These are phyloP conservation scores for Coemansia sp. DNA, from an alignment of 192 early-diverging fungal genomes.

Conservation along the genomic window DNA sequence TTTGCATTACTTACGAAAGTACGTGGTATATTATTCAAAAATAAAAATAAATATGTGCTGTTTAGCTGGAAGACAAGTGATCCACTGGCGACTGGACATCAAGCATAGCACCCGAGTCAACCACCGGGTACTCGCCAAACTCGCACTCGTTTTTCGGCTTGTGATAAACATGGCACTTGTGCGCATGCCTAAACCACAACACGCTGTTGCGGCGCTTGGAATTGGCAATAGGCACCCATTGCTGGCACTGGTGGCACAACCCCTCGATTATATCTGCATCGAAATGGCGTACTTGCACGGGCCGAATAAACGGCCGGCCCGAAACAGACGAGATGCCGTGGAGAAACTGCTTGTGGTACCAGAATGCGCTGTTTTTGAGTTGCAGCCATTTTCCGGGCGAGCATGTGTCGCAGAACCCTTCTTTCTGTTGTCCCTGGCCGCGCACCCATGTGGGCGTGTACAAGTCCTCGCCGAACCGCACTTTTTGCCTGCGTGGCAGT, in stretches of 20 bases:
- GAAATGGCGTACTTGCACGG: constrained; percentile 69
- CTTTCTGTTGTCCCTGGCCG: constrained; percentile 70
- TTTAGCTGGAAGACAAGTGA: neutral
- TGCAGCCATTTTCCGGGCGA: constrained; percentile 82
- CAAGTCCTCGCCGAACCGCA: constrained; percentile 68
- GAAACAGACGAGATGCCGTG: constrained; percentile 87
- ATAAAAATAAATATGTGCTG: no score
- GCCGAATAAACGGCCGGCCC: constrained; percentile 69
- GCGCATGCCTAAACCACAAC: constrained; percentile 84
- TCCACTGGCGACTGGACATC: neutral
- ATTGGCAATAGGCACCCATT: constrained; percentile 79
- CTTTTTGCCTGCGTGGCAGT: constrained; percentile 68
- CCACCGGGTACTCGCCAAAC: constrained; percentile 8
- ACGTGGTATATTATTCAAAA: no score
- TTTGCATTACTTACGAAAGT: no score
- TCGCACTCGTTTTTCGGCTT: constrained; percentile 62
- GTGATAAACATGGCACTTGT: constrained; percentile 81
- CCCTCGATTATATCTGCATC: constrained; percentile 74
- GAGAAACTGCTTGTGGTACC: constrained; percentile 88
- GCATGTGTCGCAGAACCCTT: constrained; percentile 83
- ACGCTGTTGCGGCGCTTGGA: constrained; percentile 74
- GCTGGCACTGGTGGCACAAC: constrained; percentile 77
- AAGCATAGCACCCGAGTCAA: neutral
- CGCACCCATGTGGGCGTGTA: constrained; percentile 87
- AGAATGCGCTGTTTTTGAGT: constrained; percentile 84